phyloP scores from a whole-genome alignment of 208 protist species.

The Trypanosoma vivax region DNA sequence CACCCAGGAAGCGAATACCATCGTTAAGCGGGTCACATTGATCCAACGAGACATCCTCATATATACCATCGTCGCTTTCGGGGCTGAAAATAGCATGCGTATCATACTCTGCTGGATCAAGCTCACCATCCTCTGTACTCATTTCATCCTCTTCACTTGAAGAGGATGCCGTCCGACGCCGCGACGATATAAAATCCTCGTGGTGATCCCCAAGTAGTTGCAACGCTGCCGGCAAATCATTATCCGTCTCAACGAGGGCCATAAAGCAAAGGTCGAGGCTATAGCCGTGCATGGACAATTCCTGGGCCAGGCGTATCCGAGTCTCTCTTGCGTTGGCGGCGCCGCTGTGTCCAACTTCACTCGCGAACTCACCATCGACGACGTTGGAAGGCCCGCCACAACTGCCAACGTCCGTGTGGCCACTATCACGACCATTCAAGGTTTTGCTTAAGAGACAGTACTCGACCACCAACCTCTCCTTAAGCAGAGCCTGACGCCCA shows the following conservation, averaged over 20 bases:
- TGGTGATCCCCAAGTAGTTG: slow-evolving; percentile 28
- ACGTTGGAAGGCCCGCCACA: background rate
- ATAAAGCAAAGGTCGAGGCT: slow-evolving; percentile 28
- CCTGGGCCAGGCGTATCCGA: slow-evolving; percentile 22
- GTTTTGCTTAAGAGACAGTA: slow-evolving; percentile 16
- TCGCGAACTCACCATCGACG: no score
- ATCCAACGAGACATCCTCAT: slow-evolving; percentile 24
- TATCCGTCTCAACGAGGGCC: slow-evolving; percentile 26
- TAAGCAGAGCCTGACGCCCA: slow-evolving; percentile 4
- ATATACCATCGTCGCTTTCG: slow-evolving; percentile 35
- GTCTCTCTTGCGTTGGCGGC: background rate
- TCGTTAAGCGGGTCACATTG: slow-evolving; percentile 25
- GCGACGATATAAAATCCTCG: slow-evolving; percentile 23
- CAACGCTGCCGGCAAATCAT: slow-evolving; percentile 20
- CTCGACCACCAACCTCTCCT: slow-evolving; percentile 21
- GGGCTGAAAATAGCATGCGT: slow-evolving; percentile 17
- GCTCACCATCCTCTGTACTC: slow-evolving; percentile 25
- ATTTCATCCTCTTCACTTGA: slow-evolving; percentile 26
- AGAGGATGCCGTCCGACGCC: slow-evolving; percentile 14
- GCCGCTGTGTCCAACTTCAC: background rate
- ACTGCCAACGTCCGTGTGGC: background rate
- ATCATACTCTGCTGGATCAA: slow-evolving; percentile 28
- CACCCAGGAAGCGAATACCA: slow-evolving; percentile 62
- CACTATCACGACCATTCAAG: background rate
- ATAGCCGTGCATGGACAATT: slow-evolving; percentile 30